Percentiles rank a stretch among this genome's conserved stretches.
These are phyloP conservation scores for Annulohypoxylon nitens DNA, from an alignment of 495 filamentous ascomycete species.

Conservation along the genomic window DNA sequence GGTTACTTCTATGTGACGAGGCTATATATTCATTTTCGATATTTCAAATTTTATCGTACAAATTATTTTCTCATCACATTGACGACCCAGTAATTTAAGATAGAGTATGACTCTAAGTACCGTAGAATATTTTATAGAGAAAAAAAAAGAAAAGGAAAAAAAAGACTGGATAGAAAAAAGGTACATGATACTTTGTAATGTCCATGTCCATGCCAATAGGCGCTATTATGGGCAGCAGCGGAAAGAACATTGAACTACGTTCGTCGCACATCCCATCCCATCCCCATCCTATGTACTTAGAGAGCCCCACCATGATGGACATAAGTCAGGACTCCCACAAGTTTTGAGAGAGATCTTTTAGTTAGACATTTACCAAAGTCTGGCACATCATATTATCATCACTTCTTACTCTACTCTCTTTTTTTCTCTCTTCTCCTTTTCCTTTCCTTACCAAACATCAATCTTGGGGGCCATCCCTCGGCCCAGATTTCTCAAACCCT, in stretches of 20 bases:
- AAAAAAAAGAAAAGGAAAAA: not conserved
- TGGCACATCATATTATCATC: constrained; percentile 46
- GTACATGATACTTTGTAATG: not conserved
- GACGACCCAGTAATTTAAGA: not conserved
- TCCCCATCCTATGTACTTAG: constrained; percentile 3
- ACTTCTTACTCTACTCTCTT: constrained; percentile 41
- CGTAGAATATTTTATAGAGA: not conserved
- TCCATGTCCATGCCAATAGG: not conserved
- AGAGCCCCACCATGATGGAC: constrained; percentile 46
- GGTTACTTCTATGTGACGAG: not conserved
- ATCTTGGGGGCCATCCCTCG: constrained; percentile 43
- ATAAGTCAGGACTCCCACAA: constrained; percentile 47
- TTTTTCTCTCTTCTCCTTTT: constrained; percentile 36
- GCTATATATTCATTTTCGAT: not conserved
- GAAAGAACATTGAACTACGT: constrained; percentile 18
- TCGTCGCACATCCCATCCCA: constrained; percentile 17
- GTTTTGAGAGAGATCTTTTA: constrained; percentile 43
- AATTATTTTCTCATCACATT: not conserved
- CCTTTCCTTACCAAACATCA: constrained; percentile 30
- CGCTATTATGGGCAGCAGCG: constrained; percentile 19
- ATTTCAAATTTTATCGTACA: not conserved
- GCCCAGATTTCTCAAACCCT: constrained; percentile 35
- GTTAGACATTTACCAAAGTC: constrained; percentile 44
- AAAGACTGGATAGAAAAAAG: not conserved
- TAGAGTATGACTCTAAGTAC: not conserved